Evolutionary conservation across 2,329 filamentous ascomycete genomes (phyloP).

Genomic region (Fusarium palustre): DNA sequence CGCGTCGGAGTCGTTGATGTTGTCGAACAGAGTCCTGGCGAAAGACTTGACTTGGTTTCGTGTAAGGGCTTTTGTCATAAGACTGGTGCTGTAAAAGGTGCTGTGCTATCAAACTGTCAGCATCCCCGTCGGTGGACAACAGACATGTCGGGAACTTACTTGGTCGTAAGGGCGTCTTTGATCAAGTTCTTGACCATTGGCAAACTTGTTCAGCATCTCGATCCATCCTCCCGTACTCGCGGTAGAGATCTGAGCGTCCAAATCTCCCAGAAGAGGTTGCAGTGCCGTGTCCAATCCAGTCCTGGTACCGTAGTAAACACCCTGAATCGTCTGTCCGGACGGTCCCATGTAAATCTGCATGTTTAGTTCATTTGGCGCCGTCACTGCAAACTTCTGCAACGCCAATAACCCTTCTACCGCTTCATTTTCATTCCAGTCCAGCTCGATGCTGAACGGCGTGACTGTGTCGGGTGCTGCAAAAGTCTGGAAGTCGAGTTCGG

Average conservation of each 20-base stretch:
- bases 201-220: conserved; percentile 41
- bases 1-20: conserved; percentile 20
- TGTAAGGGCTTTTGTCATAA: conserved; percentile 46
- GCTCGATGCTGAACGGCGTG: conserved; percentile 41
- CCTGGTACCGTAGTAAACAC: conserved; percentile 46
- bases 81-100: conserved; percentile 49
- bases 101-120: conserved; percentile 42
- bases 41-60: conserved; percentile 41
- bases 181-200: conserved; percentile 34
- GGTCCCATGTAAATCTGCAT: conserved; percentile 45
- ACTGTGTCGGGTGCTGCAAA: conserved; percentile 40
- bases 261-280: conserved; percentile 38
- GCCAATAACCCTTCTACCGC: conserved; percentile 40
- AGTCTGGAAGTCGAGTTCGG: conserved; percentile 47
- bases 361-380: conserved; percentile 47
- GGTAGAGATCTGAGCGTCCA: conserved; percentile 18
- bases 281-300: conserved; percentile 27
- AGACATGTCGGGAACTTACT: conserved; percentile 14
- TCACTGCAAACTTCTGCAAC: conserved; percentile 44
- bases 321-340: conserved; percentile 42
- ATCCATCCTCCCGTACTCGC: conserved; percentile 45
- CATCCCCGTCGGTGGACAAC: accelerated
- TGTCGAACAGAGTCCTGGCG: conserved; percentile 32
- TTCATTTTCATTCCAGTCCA: conserved; percentile 33
- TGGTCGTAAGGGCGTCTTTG: conserved; percentile 44